Evolutionary conservation across 1,284 basidiomycete genomes (phyloP).

Genomic region (Phaffia rhodozyma): DNA sequence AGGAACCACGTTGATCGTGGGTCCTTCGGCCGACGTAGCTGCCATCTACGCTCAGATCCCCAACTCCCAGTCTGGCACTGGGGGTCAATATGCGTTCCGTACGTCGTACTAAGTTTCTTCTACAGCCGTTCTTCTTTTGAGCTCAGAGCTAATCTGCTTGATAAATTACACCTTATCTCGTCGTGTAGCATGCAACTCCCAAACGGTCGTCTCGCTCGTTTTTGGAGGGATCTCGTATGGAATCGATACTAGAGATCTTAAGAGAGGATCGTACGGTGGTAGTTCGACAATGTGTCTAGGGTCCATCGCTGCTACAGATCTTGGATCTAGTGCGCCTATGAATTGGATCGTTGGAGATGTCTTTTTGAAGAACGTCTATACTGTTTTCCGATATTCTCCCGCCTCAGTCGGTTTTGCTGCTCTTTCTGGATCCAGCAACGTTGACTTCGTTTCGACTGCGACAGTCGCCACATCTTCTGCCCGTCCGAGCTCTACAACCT

Average conservation of each 20-base stretch:
- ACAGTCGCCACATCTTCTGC: background rate
- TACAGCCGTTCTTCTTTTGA: background rate
- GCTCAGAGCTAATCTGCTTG: background rate
- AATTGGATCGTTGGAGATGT: constrained; percentile 15
- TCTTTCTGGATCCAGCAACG: background rate
- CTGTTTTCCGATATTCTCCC: constrained; percentile 9
- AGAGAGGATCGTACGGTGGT: background rate
- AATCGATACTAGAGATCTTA: background rate
- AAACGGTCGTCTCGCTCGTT: background rate
- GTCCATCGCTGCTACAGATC: constrained; percentile 7
- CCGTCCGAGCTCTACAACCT: too few species aligned
- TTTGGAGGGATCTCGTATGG: constrained; percentile 7
- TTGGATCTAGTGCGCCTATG: constrained; percentile 7
- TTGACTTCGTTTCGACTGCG: background rate
- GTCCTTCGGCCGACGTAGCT: constrained; percentile 1
- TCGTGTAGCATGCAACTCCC: background rate
- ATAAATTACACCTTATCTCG: background rate
- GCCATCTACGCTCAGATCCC: constrained; percentile 6
- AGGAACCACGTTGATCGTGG: background rate
- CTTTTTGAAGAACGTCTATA: constrained; percentile 9
- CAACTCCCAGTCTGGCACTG: background rate
- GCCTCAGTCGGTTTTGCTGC: constrained; percentile 11
- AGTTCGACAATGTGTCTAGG: constrained; percentile 3
- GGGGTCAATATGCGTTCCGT: background rate
- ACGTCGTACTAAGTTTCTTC: background rate